These are phyloP conservation scores for Akanthomyces lecanii DNA, from an alignment of 2,329 filamentous ascomycete genomes.

Conservation along the genomic window DNA sequence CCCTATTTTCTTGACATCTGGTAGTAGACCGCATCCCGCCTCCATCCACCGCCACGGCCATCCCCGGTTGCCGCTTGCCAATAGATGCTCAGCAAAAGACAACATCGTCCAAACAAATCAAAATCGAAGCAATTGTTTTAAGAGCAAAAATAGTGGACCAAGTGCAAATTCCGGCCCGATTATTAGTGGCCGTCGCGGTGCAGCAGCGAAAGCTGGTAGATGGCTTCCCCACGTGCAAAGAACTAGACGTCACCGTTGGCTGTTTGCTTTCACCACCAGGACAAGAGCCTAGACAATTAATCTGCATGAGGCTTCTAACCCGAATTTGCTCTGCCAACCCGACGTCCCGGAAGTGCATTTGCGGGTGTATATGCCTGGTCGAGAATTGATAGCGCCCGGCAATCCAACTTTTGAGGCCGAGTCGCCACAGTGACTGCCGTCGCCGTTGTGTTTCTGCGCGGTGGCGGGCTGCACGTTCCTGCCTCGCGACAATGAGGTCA, in stretches of 20 bases:
- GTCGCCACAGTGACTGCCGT: neutral
- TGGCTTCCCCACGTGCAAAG: neutral
- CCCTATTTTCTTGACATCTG: too few relatives aligned
- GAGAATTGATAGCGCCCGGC: neutral
- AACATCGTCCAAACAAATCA: too few relatives aligned
- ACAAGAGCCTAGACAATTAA: neutral
- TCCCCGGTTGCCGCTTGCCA: too few relatives aligned
- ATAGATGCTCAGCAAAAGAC: too few relatives aligned
- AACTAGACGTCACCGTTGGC: neutral
- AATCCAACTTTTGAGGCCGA: neutral
- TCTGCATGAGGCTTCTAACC: neutral
- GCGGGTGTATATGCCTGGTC: neutral
- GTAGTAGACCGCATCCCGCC: too few relatives aligned
- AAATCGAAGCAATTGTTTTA: neutral
- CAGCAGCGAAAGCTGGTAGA: neutral
- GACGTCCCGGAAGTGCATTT: too few relatives aligned
- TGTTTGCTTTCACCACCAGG: neutral
- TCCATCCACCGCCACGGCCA: too few relatives aligned
- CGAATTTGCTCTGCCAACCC: too few relatives aligned
- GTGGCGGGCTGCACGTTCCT: too few relatives aligned
- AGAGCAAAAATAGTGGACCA: neutral
- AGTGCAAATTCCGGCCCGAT: neutral
- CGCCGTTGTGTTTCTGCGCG: neutral
- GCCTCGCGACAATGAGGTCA: neutral
- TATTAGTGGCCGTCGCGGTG: neutral